Evolutionary conservation across 179 eudicot genomes (phyloP).

Genomic region (Actinidia polygama): DNA sequence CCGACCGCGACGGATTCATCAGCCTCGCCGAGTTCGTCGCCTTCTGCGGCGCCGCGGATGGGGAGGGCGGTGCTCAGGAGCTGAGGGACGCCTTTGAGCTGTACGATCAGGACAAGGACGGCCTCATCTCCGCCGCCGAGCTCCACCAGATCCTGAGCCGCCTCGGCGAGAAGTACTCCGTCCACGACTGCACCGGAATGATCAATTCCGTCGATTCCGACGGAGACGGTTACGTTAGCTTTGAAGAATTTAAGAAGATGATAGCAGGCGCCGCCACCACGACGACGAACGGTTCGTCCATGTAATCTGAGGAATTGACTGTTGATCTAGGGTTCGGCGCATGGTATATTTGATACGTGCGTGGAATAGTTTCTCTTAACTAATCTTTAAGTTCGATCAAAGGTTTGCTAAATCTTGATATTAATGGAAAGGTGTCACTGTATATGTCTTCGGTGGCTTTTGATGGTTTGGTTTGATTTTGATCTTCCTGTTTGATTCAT

Average conservation of each 20-base stretch:
- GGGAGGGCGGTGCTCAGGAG: conserved; percentile 43
- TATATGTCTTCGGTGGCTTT: no score
- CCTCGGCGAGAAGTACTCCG: conserved; percentile 65
- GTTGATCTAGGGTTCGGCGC: background rate
- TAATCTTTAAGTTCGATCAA: background rate
- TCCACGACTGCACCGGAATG: conserved; percentile 60
- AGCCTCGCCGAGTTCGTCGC: conserved; percentile 69
- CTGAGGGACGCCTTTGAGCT: conserved; percentile 74
- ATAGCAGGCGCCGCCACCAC: conserved; percentile 35
- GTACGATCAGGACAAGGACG: conserved; percentile 74
- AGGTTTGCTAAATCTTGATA: no score
- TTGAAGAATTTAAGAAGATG: conserved; percentile 80
- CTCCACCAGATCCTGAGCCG: conserved; percentile 56
- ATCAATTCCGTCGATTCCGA: conserved; percentile 69
- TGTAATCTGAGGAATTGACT: background rate
- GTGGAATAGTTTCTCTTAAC: background rate
- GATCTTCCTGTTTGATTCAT: no score
- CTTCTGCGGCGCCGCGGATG: conserved; percentile 54
- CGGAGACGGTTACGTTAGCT: conserved; percentile 75
- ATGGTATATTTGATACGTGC: background rate
- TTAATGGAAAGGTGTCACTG: no score
- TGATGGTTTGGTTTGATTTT: no score
- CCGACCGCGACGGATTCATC: conserved; percentile 72
- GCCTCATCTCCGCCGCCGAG: conserved; percentile 63
- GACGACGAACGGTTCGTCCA: background rate